Base-by-base conservation (phyloP, 495 filamentous ascomycete genomes). In the Aspergillus nidulans region DNA sequence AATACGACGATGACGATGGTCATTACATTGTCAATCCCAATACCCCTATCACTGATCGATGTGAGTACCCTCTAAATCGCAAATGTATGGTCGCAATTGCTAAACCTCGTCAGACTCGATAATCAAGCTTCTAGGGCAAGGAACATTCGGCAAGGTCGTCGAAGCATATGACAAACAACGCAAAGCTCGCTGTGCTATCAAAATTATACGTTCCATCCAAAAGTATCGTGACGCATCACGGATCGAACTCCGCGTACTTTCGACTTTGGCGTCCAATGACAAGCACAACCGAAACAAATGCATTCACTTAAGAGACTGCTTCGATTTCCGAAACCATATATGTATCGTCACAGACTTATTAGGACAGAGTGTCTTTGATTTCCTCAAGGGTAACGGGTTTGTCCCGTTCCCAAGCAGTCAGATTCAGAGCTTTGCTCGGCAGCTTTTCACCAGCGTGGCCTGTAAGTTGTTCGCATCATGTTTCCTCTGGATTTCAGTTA, bases 361-460 rank as follows among this genome's bases (percentile, higher is more conserved):
- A 20, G 94, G 94, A 20, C 92, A 96, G 62, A 97, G 92, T 65
- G 94, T 98, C 18, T 98, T 98, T 69, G 94, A 98, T 75, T 98
- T 98, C 64, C 77, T 98, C 41, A 98, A 98, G 75, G 84, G 85
- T 61, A 97, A 97, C 68, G 77, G 78, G 43, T 98, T 97, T 68
- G 90, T 95, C 21, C 94, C 94, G 2, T 98, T 98, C 68, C 94
- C 94, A n/a, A 97, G 94, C 78, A 96, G 91, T 63, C 92, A 98
- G 67, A 98, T 98, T 55, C 94, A 97, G 69, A 90, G 81, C 63
- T 97, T 98, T 78, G 94, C 94, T 12, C 83, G 92, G 39, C 94
- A 98, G 65, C 74, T 98, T 16, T 86, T 98, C 49, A 97, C 92
- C n/a, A 97, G 94, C 63, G 95, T 98, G 59, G 95, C 94, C 48